phyloP scores from a whole-genome alignment of 2,329 filamentous ascomycete genomes.

The Botryosphaeria dothidea region DNA sequence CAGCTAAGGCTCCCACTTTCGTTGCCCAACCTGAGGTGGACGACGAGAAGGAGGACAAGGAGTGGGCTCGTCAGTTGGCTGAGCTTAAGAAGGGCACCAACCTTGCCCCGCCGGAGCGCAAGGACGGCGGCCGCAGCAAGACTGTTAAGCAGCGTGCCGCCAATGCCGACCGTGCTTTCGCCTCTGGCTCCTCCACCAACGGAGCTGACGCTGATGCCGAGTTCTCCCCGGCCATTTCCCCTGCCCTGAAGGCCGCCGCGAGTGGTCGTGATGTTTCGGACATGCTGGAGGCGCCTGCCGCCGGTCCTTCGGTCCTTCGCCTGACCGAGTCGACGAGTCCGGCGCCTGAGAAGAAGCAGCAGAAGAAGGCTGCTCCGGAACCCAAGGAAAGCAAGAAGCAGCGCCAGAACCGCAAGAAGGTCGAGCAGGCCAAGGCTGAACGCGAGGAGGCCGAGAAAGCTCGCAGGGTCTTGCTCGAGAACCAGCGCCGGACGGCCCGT shows the following conservation, averaged over 20 bases:
- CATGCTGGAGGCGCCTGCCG: constrained; percentile 77
- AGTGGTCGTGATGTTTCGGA: constrained; percentile 75
- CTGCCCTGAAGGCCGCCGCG: constrained; percentile 52
- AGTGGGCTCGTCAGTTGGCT: constrained; percentile 20
- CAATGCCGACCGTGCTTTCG: constrained; percentile 22
- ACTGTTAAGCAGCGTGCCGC: constrained; percentile 21
- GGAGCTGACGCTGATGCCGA: constrained; percentile 81
- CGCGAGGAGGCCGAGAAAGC: constrained; percentile 78
- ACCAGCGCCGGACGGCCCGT: constrained; percentile 79
- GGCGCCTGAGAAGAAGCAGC: constrained; percentile 52
- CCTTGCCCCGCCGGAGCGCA: constrained; percentile 15
- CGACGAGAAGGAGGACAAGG: constrained; percentile 34
- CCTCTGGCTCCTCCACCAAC: constrained; percentile 62
- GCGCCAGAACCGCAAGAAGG: constrained; percentile 88
- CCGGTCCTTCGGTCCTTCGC: constrained; percentile 74
- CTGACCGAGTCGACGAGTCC: constrained; percentile 68
- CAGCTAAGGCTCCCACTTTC: constrained; percentile 36
- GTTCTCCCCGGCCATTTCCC: constrained; percentile 68
- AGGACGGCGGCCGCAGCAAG: constrained; percentile 14
- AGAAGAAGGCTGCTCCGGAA: constrained; percentile 55
- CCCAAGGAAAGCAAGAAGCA: constrained; percentile 87
- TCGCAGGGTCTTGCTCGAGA: constrained; percentile 74
- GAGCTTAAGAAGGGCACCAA: constrained; percentile 19
- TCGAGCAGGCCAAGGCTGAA: constrained; percentile 72
- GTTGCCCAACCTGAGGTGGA: constrained; percentile 34